A percentile compares a stretch with the other conserved stretches of the same genome.
phyloP scores from a whole-genome alignment of 1,284 basidiomycete genomes.

The Thecaphora frezii region DNA sequence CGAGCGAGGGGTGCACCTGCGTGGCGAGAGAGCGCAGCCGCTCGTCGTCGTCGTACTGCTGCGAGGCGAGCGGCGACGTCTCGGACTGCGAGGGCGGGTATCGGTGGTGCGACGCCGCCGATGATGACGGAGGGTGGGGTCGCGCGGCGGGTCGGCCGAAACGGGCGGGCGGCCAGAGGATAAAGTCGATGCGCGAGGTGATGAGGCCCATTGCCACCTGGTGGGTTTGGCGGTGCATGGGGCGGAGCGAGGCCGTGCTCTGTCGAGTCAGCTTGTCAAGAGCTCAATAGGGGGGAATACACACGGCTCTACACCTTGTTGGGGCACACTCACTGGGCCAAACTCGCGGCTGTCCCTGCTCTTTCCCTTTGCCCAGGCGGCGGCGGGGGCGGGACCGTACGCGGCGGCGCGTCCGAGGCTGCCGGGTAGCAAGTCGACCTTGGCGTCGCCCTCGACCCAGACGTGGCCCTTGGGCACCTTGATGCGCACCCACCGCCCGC shows the following conservation, averaged over 20 bases:
- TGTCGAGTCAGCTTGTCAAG: too few species aligned
- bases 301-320: constrained; percentile 60
- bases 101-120: constrained; percentile 3
- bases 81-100: neutral
- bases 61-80: neutral
- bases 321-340: neutral
- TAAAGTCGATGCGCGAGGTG: constrained; percentile 59
- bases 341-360: constrained; percentile 18
- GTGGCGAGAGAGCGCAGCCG: constrained; percentile 4
- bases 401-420: constrained; percentile 6
- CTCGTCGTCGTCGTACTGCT: neutral
- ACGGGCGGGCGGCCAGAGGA: constrained; percentile 61
- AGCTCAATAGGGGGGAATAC: constrained; percentile 64
- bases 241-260: too few species aligned
- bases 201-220: constrained; percentile 63
- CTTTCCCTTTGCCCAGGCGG: constrained; percentile 6
- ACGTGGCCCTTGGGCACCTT: constrained; percentile 55
- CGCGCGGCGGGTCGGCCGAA: constrained; percentile 35
- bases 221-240: too few species aligned
- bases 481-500: constrained; percentile 32
- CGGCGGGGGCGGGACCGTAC: neutral
- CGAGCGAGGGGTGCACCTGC: constrained; percentile 30
- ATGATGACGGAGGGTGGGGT: constrained; percentile 5
- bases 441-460: constrained; percentile 66
- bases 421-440: constrained; percentile 41